A percentile compares a stretch with the other conserved stretches of the same genome.
Conservation (phyloP, 2,329 filamentous ascomycete species). For the Magnaporthiopsis poae region DNA sequence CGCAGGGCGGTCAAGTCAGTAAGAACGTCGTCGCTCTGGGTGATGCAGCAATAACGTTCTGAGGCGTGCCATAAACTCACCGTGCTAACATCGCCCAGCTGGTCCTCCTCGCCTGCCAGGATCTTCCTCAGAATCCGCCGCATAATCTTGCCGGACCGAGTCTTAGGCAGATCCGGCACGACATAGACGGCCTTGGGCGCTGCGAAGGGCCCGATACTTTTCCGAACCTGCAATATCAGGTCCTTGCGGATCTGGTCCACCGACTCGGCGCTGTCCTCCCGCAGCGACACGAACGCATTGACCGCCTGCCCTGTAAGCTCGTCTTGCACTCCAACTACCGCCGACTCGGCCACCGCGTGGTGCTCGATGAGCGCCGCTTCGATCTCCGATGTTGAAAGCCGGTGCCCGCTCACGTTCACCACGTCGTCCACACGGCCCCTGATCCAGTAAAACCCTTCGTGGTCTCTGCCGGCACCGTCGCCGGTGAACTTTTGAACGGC, state of each 20-base stretch:
- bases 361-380: conserved; percentile 95
- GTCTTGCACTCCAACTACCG: conserved; percentile 85
- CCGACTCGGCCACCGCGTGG: conserved; percentile 78
- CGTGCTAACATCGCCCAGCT: conserved; percentile 84
- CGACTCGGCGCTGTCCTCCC: conserved; percentile 70
- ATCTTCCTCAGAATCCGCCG: conserved; percentile 94
- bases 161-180: conserved; percentile 92
- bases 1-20: conserved; percentile 11
- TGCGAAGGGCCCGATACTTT: conserved; percentile 94
- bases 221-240: conserved; percentile 84
- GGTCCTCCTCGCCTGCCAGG: conserved; percentile 90
- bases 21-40: background rate
- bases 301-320: conserved; percentile 95
- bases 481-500: conserved; percentile 60
- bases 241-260: conserved; percentile 83
- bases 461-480: conserved; percentile 88
- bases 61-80: conserved; percentile 41
- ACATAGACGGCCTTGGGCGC: conserved; percentile 88
- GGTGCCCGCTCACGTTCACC: conserved; percentile 93
- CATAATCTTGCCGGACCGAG: conserved; percentile 98
- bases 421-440: conserved; percentile 96
- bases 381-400: conserved; percentile 93
- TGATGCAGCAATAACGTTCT: background rate
- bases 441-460: conserved; percentile 99
- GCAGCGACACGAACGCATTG: conserved; percentile 90